Conservation (phyloP, 768 basidiomycete species). For the Rhodocollybia butyracea region DNA sequence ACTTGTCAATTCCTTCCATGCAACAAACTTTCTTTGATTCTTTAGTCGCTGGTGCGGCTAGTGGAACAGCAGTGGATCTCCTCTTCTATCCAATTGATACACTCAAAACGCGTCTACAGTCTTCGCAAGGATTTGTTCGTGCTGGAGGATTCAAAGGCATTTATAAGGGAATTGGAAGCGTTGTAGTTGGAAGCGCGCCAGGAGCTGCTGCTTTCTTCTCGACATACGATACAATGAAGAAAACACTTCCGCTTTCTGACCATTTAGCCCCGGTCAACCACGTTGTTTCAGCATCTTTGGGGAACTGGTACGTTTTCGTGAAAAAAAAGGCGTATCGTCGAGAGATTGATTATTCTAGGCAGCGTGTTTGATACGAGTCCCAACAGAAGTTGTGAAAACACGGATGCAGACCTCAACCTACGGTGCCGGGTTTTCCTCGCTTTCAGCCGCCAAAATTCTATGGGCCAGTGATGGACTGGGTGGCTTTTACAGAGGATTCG, state of each 20-base stretch:
- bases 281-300: constrained; percentile 27
- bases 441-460: constrained; percentile 54
- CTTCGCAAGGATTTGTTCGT: constrained; percentile 76
- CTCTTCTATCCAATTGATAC: constrained; percentile 98
- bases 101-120: constrained; percentile 92
- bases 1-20: background rate
- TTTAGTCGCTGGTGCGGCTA: constrained; percentile 68
- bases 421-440: constrained; percentile 54
- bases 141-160: constrained; percentile 89
- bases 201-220: constrained; percentile 97
- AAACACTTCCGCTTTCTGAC: constrained; percentile 56
- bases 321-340: background rate
- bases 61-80: constrained; percentile 91
- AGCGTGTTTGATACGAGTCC: constrained; percentile 91
- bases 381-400: constrained; percentile 95
- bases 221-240: constrained; percentile 88
- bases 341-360: constrained; percentile 39
- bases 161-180: constrained; percentile 93
- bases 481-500: constrained; percentile 90
- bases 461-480: constrained; percentile 58
- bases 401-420: constrained; percentile 86
- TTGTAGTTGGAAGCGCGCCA: constrained; percentile 91
- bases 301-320: constrained; percentile 30
- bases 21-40: constrained; percentile 1
- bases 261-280: constrained; percentile 59